Evolutionary conservation across 2,329 filamentous ascomycete genomes (phyloP).

Genomic region (Colletotrichum gigasporum): DNA sequence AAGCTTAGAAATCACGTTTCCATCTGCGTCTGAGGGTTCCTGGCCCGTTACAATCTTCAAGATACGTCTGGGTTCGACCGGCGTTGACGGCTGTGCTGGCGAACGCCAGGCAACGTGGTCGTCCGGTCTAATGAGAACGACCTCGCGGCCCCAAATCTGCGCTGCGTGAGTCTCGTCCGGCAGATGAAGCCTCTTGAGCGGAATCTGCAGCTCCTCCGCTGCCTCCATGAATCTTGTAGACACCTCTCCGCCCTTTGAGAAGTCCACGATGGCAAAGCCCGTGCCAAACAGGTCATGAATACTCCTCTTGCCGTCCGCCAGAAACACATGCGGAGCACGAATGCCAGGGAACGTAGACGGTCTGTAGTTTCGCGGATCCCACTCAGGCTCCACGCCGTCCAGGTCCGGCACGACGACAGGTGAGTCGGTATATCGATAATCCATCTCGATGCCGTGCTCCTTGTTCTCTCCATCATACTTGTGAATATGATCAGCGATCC

Average conservation of each 20-base stretch:
- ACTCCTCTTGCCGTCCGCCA: neutral
- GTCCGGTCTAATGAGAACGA: neutral
- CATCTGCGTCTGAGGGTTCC: no score
- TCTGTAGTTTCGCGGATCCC: neutral
- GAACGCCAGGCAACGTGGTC: neutral
- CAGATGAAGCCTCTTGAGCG: neutral
- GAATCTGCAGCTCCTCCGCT: neutral
- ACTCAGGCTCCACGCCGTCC: neutral
- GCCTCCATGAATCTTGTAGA: neutral
- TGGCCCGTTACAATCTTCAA: slow-evolving; percentile 41
- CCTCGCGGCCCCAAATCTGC: neutral
- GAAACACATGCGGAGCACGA: neutral
- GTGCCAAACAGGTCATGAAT: neutral
- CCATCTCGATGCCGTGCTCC: slow-evolving; percentile 40
- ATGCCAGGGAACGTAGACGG: neutral
- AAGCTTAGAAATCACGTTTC: no score
- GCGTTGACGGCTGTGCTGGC: neutral
- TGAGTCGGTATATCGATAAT: slow-evolving; percentile 43
- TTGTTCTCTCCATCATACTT: slow-evolving; percentile 38
- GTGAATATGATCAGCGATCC: neutral
- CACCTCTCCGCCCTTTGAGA: neutral
- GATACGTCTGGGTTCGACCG: neutral
- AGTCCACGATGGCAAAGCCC: neutral
- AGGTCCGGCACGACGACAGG: neutral
- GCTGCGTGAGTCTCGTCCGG: neutral